These are phyloP conservation scores for Myxozyma monticola DNA, from an alignment of 805 yeast species.

Conservation along the genomic window DNA sequence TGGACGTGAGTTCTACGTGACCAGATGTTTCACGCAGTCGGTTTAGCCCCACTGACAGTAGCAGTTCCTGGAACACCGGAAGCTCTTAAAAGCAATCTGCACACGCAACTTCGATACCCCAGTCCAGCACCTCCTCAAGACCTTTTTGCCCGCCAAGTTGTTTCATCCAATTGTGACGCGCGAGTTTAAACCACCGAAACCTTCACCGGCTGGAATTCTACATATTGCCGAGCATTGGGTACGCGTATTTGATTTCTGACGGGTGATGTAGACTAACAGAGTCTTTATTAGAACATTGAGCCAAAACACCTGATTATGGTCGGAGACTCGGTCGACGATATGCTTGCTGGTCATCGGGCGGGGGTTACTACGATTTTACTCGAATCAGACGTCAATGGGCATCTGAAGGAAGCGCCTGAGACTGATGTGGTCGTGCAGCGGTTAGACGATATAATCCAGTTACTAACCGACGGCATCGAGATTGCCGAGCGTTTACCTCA, in stretches of 20 bases:
- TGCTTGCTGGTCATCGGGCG: conserved; percentile 62
- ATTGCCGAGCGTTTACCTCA: conserved; percentile 14
- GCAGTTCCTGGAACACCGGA: conserved; percentile 34
- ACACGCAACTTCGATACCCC: conserved; percentile 61
- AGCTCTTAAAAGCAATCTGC: conserved; percentile 55
- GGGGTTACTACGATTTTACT: conserved; percentile 60
- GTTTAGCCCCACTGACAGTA: neutral
- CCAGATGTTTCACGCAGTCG: too few relatives aligned
- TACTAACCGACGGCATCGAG: conserved; percentile 24
- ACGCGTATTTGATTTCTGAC: neutral
- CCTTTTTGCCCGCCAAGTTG: conserved; percentile 45
- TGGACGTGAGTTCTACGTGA: conserved; percentile 38
- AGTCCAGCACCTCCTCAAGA: conserved; percentile 51
- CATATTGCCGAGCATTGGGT: conserved; percentile 56
- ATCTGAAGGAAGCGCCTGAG: conserved; percentile 43
- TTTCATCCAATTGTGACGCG: conserved; percentile 62
- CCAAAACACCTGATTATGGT: conserved; percentile 61
- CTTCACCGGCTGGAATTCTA: conserved; percentile 61
- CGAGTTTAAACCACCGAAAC: conserved; percentile 67
- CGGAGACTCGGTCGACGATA: conserved; percentile 72
- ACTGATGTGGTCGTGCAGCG: conserved; percentile 26
- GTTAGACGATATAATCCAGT: conserved; percentile 26
- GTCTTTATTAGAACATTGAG: conserved; percentile 34
- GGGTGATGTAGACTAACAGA: neutral
- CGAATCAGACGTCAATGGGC: conserved; percentile 52